Percentiles rank a stretch among this genome's conserved stretches.
These are phyloP conservation scores for Phialophora tarda DNA, from an alignment of 2,329 filamentous ascomycete genomes.

Conservation along the genomic window DNA sequence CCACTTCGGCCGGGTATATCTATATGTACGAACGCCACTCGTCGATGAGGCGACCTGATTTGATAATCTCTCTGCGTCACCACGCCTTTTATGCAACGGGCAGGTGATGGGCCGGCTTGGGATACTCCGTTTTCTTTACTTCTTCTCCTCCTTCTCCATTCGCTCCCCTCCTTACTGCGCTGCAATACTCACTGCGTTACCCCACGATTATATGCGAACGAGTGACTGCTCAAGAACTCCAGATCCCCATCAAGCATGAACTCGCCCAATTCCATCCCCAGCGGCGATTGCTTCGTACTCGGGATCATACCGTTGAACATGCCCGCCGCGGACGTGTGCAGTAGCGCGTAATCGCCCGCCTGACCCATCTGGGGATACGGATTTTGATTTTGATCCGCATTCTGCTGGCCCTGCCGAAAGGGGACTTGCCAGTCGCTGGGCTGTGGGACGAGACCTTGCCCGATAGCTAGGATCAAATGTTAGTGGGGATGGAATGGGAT, in stretches of 20 bases:
- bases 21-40: background rate
- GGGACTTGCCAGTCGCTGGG: constrained; percentile 21
- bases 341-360: background rate
- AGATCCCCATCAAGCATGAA: constrained; percentile 48
- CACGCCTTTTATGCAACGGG: too few relatives aligned
- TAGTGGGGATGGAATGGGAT: background rate
- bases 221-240: constrained; percentile 18
- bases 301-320: constrained; percentile 6
- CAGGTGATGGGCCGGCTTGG: background rate
- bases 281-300: constrained; percentile 35
- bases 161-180: background rate
- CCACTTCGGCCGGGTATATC: too few relatives aligned
- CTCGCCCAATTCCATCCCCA: constrained; percentile 47
- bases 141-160: background rate
- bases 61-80: too few relatives aligned
- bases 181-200: constrained; percentile 5
- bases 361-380: constrained; percentile 4
- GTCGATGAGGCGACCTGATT: background rate
- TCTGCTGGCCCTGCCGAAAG: background rate
- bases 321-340: background rate
- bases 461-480: constrained; percentile 11
- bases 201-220: constrained; percentile 18
- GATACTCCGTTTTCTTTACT: background rate
- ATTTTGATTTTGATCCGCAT: background rate
- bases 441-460: constrained; percentile 21